phyloP scores from a whole-genome alignment of 1,284 basidiomycete species.

The Schizophyllum amplum region DNA sequence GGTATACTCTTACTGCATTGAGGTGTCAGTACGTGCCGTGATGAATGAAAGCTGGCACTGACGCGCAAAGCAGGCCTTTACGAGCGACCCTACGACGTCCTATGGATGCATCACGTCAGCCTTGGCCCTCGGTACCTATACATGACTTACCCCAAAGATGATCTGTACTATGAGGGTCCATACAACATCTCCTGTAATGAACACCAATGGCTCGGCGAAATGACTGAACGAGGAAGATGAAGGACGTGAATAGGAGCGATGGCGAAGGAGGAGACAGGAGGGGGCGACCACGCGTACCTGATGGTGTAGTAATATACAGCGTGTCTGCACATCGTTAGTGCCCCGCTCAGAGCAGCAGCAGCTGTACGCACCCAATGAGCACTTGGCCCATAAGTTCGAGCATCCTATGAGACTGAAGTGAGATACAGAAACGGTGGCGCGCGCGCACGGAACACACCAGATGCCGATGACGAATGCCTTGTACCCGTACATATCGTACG shows the following conservation, averaged over 20 bases:
- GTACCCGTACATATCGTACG: conserved; percentile 42
- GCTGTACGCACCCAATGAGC: conserved; percentile 29
- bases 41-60: not conserved
- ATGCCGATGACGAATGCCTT: conserved; percentile 37
- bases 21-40: not conserved
- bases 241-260: not conserved
- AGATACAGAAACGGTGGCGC: conserved; percentile 9
- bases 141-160: not conserved
- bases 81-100: not conserved
- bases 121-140: no score
- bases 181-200: not conserved
- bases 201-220: not conserved
- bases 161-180: not conserved
- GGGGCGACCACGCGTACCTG: conserved; percentile 29
- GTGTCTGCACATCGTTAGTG: conserved; percentile 19
- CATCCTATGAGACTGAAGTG: no score
- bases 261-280: not conserved
- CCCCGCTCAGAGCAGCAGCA: not conserved
- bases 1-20: conserved; percentile 36
- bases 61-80: not conserved
- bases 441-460: conserved; percentile 41
- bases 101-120: no score
- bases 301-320: conserved; percentile 49
- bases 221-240: not conserved
- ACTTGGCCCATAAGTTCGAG: conserved; percentile 45